Evolutionary conservation across 2,329 filamentous ascomycete species (phyloP).

Genomic region (Endoconidiophora laricicola): DNA sequence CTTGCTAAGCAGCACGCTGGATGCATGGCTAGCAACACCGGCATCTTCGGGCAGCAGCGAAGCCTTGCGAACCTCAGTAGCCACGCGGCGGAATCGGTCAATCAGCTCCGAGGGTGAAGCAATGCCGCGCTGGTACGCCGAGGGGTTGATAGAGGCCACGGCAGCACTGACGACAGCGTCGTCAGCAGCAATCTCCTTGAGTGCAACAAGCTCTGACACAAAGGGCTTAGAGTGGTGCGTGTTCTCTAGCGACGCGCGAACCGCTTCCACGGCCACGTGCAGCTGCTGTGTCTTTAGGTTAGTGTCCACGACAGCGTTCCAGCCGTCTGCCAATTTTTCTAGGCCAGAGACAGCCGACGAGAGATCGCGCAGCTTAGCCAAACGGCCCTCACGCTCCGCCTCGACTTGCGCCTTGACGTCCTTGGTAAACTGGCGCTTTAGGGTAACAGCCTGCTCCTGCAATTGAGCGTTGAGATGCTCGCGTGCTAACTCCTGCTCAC

Average conservation of each 20-base stretch:
- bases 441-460: constrained; percentile 72
- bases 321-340: constrained; percentile 72
- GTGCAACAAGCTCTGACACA: constrained; percentile 76
- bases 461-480: constrained; percentile 72
- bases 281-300: constrained; percentile 93
- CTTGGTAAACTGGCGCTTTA: constrained; percentile 70
- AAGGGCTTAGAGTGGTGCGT: constrained; percentile 62
- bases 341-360: constrained; percentile 64
- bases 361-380: constrained; percentile 72
- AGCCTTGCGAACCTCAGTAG: constrained; percentile 84
- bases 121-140: constrained; percentile 83
- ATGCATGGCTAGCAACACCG: constrained; percentile 85
- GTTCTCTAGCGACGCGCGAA: constrained; percentile 67
- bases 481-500: constrained; percentile 64
- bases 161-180: constrained; percentile 81
- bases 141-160: constrained; percentile 89
- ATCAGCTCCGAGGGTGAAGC: constrained; percentile 71
- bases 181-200: constrained; percentile 78
- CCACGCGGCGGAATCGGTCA: constrained; percentile 88
- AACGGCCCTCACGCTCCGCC: constrained; percentile 67
- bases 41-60: constrained; percentile 83
- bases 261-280: constrained; percentile 86
- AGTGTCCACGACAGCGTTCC: constrained; percentile 77
- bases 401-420: constrained; percentile 73
- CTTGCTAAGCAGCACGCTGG: constrained; percentile 78